A percentile compares a stretch with the other conserved stretches of the same genome.
Conservation (phyloP, 2,329 filamentous ascomycete species). For the Pestalotiopsis fici region DNA sequence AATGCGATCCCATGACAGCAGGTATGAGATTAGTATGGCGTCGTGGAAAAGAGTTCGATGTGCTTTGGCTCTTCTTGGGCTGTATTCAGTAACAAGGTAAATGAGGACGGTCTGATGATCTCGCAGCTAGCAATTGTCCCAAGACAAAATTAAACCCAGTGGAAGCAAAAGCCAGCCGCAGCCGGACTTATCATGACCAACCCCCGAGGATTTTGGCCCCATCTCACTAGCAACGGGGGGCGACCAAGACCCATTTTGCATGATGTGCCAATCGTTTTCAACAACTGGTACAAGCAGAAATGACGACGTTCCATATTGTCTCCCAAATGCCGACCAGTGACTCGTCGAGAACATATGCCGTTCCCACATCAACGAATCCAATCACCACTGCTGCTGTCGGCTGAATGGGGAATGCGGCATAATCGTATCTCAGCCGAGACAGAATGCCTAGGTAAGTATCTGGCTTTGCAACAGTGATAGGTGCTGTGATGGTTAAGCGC, state of each 20-base stretch:
- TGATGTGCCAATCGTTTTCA: background rate
- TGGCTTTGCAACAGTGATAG: background rate
- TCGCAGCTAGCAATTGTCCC: background rate
- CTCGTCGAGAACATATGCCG: background rate
- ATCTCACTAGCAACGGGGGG: slow-evolving; percentile 1
- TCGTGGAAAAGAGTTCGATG: background rate
- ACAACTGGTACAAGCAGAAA: background rate
- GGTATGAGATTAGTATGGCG: background rate
- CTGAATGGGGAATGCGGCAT: slow-evolving; percentile 1
- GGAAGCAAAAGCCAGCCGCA: background rate
- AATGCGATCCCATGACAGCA: background rate
- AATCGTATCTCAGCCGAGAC: slow-evolving; percentile 1
- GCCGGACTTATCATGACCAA: background rate
- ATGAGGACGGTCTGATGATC: background rate
- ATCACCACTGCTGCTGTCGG: background rate
- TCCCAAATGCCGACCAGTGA: background rate
- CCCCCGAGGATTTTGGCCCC: background rate
- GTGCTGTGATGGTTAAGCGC: background rate
- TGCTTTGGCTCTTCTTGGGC: background rate
- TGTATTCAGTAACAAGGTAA: background rate
- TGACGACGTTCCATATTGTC: slow-evolving; percentile 1
- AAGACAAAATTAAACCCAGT: slow-evolving; percentile 1
- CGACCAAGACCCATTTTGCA: background rate
- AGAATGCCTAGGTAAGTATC: too few relatives aligned
- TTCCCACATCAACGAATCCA: background rate